Base-by-base conservation (phyloP, 176 grass and related monocot species). In the Saccharum spontaneum region DNA sequence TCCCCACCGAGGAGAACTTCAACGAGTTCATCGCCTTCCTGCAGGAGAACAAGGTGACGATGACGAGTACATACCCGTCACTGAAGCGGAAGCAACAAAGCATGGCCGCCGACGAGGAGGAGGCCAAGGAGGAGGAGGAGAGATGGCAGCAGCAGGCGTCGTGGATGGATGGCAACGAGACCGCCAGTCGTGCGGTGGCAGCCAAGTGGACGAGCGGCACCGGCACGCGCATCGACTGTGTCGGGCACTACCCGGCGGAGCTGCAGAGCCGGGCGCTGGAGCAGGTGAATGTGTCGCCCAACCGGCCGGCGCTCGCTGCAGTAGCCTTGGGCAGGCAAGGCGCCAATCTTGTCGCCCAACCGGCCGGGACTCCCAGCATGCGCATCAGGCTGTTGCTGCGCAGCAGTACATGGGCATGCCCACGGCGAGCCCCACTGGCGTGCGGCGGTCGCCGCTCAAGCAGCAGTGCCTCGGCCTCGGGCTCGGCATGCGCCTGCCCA, bases 1-100 rank as follows among this genome's bases (percentile, higher is more conserved):
- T 95, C 39, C 93, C 90, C 6, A 95, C 93, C 1, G 88, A 95
- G 83, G 93, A 95, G 5, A 90, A 95, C 39, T 95, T 95, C 40
- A 87, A 92, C 67, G 88, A 75, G 67, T 95, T 95, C 81, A 82
- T 95, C 68, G 79, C 67, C 84, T 92, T 95, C 72, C 81, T 95
- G 1, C 26, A 79, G 84, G 93, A 95, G 3, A 85, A 92, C 80
- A 85, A 85, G 20, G 88, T 95, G 93, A 95, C 10, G 93, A 95
- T 69, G 93, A 95, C 20, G 93, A 84, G 3, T n/a, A n/a, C n/a
- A n/a, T 90, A 30, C 64, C 66, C 50, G 0, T 59, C 77, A 0
- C 7, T 76, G 6, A 73, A 69, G 75, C n/a, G 15, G 14, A 70
- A 77, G 82, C 5, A 46, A 9, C 16, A 76, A 1, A n/a, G n/a